Percentiles rank a stretch among this genome's conserved stretches.
Evolutionary conservation across 2,329 filamentous ascomycete species (phyloP).

Genomic region (Fusarium metavorans): DNA sequence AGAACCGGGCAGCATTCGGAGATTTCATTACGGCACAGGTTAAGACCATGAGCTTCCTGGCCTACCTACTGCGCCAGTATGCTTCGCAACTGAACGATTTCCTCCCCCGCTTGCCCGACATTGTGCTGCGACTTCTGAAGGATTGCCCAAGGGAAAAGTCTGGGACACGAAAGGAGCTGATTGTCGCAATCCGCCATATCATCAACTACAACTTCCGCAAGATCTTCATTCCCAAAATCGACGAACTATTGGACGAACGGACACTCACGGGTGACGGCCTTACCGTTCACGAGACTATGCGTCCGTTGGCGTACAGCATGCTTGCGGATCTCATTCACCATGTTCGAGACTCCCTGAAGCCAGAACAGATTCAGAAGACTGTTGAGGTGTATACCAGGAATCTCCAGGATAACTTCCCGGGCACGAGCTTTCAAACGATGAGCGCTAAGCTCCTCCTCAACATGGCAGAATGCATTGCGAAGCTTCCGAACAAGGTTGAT

Average conservation of each 20-base stretch:
- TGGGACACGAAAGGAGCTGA: constrained; percentile 89
- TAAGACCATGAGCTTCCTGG: constrained; percentile 98
- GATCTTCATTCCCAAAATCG: constrained; percentile 94
- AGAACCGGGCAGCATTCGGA: constrained; percentile 92
- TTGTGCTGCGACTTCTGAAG: constrained; percentile 90
- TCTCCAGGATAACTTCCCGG: constrained; percentile 93
- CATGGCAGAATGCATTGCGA: constrained; percentile 98
- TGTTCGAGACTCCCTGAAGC: constrained; percentile 87
- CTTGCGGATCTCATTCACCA: constrained; percentile 98
- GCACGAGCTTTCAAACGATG: constrained; percentile 99
- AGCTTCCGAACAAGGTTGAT: constrained; percentile 91
- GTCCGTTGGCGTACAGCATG: constrained; percentile 97
- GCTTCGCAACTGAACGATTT: constrained; percentile 90
- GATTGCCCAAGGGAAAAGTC: constrained; percentile 97
- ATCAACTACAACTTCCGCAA: constrained; percentile 99
- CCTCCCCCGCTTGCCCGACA: constrained; percentile 83
- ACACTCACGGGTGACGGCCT: constrained; percentile 95
- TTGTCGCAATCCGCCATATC: constrained; percentile 97
- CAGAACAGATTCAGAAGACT: constrained; percentile 93
- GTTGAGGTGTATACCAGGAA: constrained; percentile 98
- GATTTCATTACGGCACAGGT: constrained; percentile 98
- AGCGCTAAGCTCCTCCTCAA: constrained; percentile 96
- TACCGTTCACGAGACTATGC: constrained; percentile 96
- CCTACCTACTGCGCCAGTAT: constrained; percentile 91
- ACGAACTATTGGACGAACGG: constrained; percentile 92